Base-by-base conservation (phyloP, 2,329 filamentous ascomycete genomes). In the Emericellopsis atlantica region DNA sequence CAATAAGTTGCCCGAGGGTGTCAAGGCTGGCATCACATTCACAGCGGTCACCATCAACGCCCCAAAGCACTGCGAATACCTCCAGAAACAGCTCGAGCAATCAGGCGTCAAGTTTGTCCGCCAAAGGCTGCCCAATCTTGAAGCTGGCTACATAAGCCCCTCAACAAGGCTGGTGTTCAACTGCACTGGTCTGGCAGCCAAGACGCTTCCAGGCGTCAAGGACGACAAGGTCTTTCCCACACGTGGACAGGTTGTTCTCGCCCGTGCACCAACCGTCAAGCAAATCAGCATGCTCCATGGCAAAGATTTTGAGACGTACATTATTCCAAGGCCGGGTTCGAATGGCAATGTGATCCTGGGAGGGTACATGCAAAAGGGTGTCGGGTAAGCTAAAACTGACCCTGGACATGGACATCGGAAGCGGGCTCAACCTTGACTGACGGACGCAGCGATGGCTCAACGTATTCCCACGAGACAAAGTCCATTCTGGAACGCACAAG, bases 171-270 rank as follows among this genome's bases (percentile, higher is more conserved):
- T 60, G 9, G 56, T 59, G 9, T 58, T 60, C 44, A 59, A 61
- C 48, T 59, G 57, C 43, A 57, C 52, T 1, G 60, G 60, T 22
- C 57, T 57, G 26, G 57, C 55, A 2, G 55, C 63, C 4, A 49
- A 44, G 31, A 56, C 50, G 0, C 47, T 66, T 2, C 45, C 50
- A 1, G 61, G 61, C 6, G 59, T 66, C 1, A 44, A 53, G 16
- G 63, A 66, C 40, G 11, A 47, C 7, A 58, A 59, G 31, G 64
- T 61, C 40, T 66, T 57, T 37, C 63, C 63, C 1, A 66, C 63
- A 0, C 44, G 63, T 3, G 62, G 62, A 1, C 62, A 65, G 40
- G 56, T 65, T 3, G 48, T 65, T 2, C 49, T 66, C 5, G 52
- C 50, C 1, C 52, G 49, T 18, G 62, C 60, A 0, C 59, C 62